Percentiles rank a stretch among this genome's conserved stretches.
Evolutionary conservation across 1,139 yeast genomes (phyloP).

Genomic region (Zygoascus meyerae): DNA sequence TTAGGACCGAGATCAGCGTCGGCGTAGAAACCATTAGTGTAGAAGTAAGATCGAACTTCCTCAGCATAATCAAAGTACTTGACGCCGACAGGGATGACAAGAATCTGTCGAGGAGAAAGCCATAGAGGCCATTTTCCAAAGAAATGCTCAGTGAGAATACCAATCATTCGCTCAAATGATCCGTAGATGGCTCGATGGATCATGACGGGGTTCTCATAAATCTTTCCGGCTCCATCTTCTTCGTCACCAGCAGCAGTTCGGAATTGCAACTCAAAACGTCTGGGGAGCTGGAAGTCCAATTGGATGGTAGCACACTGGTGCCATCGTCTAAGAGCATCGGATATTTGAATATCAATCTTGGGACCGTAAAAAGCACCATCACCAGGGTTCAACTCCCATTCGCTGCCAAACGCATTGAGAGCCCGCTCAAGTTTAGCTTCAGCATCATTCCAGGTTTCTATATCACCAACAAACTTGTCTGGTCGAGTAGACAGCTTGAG

Average conservation of each 20-base stretch:
- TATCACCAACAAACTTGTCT: constrained; percentile 79
- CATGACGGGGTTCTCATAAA: constrained; percentile 74
- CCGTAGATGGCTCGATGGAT: constrained; percentile 98
- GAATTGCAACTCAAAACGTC: constrained; percentile 82
- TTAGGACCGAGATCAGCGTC: constrained; percentile 92
- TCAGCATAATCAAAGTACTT: constrained; percentile 86
- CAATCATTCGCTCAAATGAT: constrained; percentile 97
- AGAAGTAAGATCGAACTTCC: constrained; percentile 63
- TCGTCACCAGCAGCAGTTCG: constrained; percentile 47
- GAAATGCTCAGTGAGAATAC: constrained; percentile 91
- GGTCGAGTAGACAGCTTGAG: constrained; percentile 94
- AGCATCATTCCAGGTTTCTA: constrained; percentile 85
- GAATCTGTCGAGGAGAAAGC: constrained; percentile 94
- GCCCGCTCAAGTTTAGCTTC: constrained; percentile 73
- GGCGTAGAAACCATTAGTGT: constrained; percentile 70
- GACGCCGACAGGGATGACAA: constrained; percentile 94
- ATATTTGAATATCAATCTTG: constrained; percentile 88
- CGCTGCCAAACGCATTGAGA: constrained; percentile 67
- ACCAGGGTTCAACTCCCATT: constrained; percentile 89
- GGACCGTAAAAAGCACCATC: constrained; percentile 99
- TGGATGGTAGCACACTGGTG: constrained; percentile 98
- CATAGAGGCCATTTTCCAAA: constrained; percentile 99
- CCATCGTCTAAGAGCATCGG: constrained; percentile 89
- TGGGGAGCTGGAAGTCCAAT: constrained; percentile 94
- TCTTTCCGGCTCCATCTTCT: constrained; percentile 20